A percentile compares a stretch with the other conserved stretches of the same genome.
These are phyloP conservation scores for Barnettozyma sucrosica DNA, from an alignment of 805 yeast species.

Conservation along the genomic window DNA sequence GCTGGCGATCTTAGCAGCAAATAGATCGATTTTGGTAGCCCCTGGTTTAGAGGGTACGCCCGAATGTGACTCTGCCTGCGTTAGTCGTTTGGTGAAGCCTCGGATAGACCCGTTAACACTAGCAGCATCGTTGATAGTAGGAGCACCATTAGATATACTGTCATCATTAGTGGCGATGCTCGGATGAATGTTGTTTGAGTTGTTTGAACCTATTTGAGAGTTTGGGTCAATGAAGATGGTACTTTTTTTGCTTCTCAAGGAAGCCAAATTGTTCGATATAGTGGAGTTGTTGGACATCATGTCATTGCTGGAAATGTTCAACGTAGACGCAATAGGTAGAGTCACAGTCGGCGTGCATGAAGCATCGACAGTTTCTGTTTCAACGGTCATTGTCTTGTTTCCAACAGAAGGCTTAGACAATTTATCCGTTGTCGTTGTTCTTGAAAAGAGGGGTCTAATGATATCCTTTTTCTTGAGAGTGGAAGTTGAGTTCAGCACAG, in stretches of 20 bases:
- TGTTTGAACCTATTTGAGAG: slow-evolving; percentile 6
- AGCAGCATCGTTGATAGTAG: slow-evolving; percentile 13
- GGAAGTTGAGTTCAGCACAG: not conserved
- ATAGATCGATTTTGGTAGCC: slow-evolving; percentile 80
- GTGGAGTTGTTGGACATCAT: slow-evolving; percentile 19
- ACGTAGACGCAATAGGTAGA: slow-evolving; percentile 19
- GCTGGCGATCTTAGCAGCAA: slow-evolving; percentile 90
- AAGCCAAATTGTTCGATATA: slow-evolving; percentile 24
- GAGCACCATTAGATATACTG: slow-evolving; percentile 8
- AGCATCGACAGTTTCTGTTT: slow-evolving; percentile 57
- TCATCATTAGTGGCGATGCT: slow-evolving; percentile 6
- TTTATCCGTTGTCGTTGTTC: slow-evolving; percentile 23
- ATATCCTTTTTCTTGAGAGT: slow-evolving; percentile 19
- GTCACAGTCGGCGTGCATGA: slow-evolving; percentile 25
- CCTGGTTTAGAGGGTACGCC: slow-evolving; percentile 20
- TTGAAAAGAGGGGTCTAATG: slow-evolving; percentile 22
- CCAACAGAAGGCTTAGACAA: slow-evolving; percentile 8
- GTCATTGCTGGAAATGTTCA: slow-evolving; percentile 13
- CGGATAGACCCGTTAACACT: slow-evolving; percentile 25
- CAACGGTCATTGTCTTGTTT: slow-evolving; percentile 44
- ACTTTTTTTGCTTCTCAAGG: slow-evolving; percentile 33
- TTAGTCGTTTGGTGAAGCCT: slow-evolving; percentile 17
- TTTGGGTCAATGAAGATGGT: slow-evolving; percentile 25
- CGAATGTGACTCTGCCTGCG: slow-evolving; percentile 16
- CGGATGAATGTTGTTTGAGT: slow-evolving; percentile 11